Base-by-base conservation (phyloP, 805 yeast genomes). In the Brettanomyces anomalus region DNA sequence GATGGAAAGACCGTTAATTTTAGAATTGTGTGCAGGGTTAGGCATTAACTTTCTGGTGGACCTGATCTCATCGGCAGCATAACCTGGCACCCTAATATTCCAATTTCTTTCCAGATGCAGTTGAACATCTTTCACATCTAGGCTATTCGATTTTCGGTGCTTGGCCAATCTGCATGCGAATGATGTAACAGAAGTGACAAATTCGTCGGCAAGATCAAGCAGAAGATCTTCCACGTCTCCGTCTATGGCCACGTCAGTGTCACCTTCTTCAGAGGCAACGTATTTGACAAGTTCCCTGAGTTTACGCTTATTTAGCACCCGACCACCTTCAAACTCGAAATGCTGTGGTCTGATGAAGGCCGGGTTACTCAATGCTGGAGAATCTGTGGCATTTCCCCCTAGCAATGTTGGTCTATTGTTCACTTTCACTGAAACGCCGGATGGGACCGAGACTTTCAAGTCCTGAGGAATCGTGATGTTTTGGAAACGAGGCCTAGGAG, bases 161-260 rank as follows among this genome's bases (percentile, higher is more conserved):
- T 93, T 93, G 18, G 99, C 97, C 50, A 93, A 70, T 43, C 94
- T 76, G 58, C 97, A 90, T 1, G 97, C 96, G 67, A 93, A 93
- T 3, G 87, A 71, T 0, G 97, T 88, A 2, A 94, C 96, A 39
- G 85, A 81, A 6, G 84, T 76, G 14, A 93, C 93, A 57, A 93
- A 93, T 57, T 93, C 97, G 62, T 93, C 99, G 0, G 98, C 97
- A 39, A 93, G 66, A 61, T 93, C 98, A 36, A 93, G 68, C 31
- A 93, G 65, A 33, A 93, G 66, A 52, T 90, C 97, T 61, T 89
- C 96, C 15, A 87, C 95, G 62, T 93, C 97, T 21, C 97, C 97
- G 61, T 90, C 98, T 44, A 93, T 84, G 4, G 74, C 73, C 5
- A 95, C 80, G 54, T 88, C 95, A 15, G 90, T 84, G 57, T 90